Evolutionary conservation across 1,284 basidiomycete species (phyloP).

Genomic region (Sanguinoderma infundibulare): DNA sequence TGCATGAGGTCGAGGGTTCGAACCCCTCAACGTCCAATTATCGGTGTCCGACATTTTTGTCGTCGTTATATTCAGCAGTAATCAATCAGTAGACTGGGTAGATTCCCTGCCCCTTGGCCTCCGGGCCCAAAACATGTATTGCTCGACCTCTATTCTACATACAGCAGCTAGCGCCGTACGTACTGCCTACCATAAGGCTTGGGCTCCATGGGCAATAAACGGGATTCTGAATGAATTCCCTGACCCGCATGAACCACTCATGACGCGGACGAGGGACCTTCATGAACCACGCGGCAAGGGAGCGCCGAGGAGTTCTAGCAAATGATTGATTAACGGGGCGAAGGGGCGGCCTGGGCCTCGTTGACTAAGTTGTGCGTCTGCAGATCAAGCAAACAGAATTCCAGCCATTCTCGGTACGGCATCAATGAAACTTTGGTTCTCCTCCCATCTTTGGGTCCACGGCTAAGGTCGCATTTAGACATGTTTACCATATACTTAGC

Average conservation of each 20-base stretch:
- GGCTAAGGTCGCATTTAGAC: not conserved
- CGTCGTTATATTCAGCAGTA: no score
- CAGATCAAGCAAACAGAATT: conserved; percentile 27
- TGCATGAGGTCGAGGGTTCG: conserved; percentile 36
- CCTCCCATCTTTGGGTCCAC: not conserved
- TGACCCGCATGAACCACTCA: no score
- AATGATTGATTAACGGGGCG: conserved; percentile 31
- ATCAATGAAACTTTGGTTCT: conserved; percentile 24
- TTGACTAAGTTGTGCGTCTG: conserved; percentile 16
- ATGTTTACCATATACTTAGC: conserved; percentile 3
- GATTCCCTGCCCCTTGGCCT: no score
- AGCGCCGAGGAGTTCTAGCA: conserved; percentile 15
- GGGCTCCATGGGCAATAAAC: no score
- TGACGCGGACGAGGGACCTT: no score
- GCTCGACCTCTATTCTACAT: no score
- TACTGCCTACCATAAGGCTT: no score
- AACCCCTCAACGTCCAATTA: conserved; percentile 34
- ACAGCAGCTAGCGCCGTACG: no score
- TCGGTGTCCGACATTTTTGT: not conserved
- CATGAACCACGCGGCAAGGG: conserved; percentile 15
- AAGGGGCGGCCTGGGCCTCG: conserved; percentile 18
- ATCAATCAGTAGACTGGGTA: no score
- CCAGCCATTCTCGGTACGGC: conserved; percentile 20
- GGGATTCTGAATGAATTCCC: no score
- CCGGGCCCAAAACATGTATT: no score